These are phyloP conservation scores for Lycium barbarum DNA, from an alignment of 257 asterid genomes.

Conservation along the genomic window DNA sequence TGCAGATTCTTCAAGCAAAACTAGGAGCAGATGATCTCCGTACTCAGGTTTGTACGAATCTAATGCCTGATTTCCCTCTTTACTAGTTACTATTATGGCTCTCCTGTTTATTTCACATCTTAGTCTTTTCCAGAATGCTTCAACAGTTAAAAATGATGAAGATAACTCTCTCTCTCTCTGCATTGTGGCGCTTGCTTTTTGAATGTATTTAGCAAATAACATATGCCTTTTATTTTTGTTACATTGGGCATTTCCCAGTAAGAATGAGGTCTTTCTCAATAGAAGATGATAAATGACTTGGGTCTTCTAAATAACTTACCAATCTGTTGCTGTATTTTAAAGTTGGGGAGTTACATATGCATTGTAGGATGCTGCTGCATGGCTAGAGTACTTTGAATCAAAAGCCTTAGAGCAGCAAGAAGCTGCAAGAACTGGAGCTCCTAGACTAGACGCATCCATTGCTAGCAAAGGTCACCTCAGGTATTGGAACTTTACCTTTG, in stretches of 20 bases:
- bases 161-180: background rate
- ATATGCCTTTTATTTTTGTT: slow-evolving; percentile 17
- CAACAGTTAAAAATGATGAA: background rate
- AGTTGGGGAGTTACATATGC: slow-evolving; percentile 16
- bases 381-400: slow-evolving; percentile 99
- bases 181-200: background rate
- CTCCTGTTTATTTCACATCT: background rate
- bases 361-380: slow-evolving; percentile 99
- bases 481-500: slow-evolving; percentile 63
- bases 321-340: background rate
- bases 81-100: slow-evolving; percentile 11
- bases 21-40: slow-evolving; percentile 97
- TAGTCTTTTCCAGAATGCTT: background rate
- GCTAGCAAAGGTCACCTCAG: slow-evolving; percentile 99
- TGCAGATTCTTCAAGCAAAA: slow-evolving; percentile 93
- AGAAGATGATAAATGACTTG: background rate
- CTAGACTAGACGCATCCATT: slow-evolving; percentile 95
- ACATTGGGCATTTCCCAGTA: slow-evolving; percentile 2
- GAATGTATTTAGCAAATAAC: slow-evolving; percentile 9
- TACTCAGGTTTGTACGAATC: slow-evolving; percentile 72
- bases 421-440: slow-evolving; percentile 93
- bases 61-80: slow-evolving; percentile 21
- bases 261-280: slow-evolving; percentile 6
- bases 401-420: slow-evolving; percentile 99
- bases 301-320: background rate